phyloP scores from a whole-genome alignment of 2,329 filamentous ascomycete genomes.

The Trichoderma harzianum region DNA sequence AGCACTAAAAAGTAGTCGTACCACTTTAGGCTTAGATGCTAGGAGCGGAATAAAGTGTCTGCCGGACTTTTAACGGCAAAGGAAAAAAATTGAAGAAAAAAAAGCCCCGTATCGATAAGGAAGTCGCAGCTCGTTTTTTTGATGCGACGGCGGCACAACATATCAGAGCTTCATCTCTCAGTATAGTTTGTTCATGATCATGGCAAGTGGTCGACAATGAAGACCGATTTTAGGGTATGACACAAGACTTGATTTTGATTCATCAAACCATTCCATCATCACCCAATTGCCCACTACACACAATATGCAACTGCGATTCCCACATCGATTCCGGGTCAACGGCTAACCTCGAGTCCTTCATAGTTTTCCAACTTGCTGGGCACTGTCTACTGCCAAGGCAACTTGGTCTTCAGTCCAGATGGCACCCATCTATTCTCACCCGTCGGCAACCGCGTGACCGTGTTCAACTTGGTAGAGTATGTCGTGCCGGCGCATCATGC shows the following conservation, averaged over 20 bases:
- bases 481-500: slow-evolving; percentile 25
- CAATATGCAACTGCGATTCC: background rate
- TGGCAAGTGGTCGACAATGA: slow-evolving; percentile 65
- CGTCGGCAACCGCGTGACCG: slow-evolving; percentile 90
- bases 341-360: background rate
- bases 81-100: slow-evolving; percentile 21
- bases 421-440: slow-evolving; percentile 94
- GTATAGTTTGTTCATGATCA: slow-evolving; percentile 24
- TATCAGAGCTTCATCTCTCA: slow-evolving; percentile 5
- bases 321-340: background rate
- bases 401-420: slow-evolving; percentile 93
- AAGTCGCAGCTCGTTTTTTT: slow-evolving; percentile 21
- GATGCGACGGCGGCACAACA: slow-evolving; percentile 16
- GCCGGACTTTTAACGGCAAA: slow-evolving; percentile 24
- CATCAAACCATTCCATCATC: too few relatives aligned
- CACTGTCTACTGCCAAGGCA: slow-evolving; percentile 97
- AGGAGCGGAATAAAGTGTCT: slow-evolving; percentile 34
- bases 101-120: slow-evolving; percentile 28
- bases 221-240: slow-evolving; percentile 94
- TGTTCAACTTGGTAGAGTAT: slow-evolving; percentile 95
- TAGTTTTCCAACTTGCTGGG: slow-evolving; percentile 98
- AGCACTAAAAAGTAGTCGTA: slow-evolving; percentile 15
- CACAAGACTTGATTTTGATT: background rate
- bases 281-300: background rate
- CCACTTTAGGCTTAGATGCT: slow-evolving; percentile 21